Evolutionary conservation across 2,329 filamentous ascomycete genomes (phyloP), one percentile per base, ranked within the genome.

Genomic region (Setomelanomma holmii): DNA sequence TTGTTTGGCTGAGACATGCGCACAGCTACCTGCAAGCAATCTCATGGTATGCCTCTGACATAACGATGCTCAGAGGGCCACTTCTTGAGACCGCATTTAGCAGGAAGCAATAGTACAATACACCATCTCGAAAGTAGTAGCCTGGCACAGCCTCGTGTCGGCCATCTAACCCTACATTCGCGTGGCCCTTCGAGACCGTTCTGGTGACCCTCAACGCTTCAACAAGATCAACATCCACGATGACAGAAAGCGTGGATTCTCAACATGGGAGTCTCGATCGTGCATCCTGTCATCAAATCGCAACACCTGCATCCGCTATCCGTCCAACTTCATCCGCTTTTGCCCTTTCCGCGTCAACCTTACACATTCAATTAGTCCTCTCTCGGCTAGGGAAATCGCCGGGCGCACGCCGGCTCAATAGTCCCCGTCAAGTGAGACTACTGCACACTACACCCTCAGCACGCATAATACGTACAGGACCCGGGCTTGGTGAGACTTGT

Each of bases 181-280:
- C 23, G 42, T 54, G 45, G 51, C 36, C 46, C 45, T 49, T 49
- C 46, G 45, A 61, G 46, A 43, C 34, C 49, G 40, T 44, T 51
- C 41, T 53, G 49, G 44, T 45, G 40, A 49, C 41, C 49, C 49
- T 45, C 55, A 43, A 50, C 48, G 22, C 48, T 42, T 49, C 40
- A 57, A 61, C 54, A 58, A 53, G 45, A 58, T 49, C 30, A 35
- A 33, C 45, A 23, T 17, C 22, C 12, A 20, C 45, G 38, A 49
- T 49, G 39, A 46, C 22, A 49, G 40, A 56, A 53, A 40, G 48
- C 34, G 38, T 27, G 39, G 44, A 40, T 45, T 42, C 47, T 43
- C 36, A 47, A 49, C 59, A 58, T 55, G 55, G 47, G 53, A 60
- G 60, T 61, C 61, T 66, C 58, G 63, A 67, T 68, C 63, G 60